These are phyloP conservation scores for Sphaerobolus stellatus DNA, from an alignment of 1,284 basidiomycete species.

Conservation along the genomic window DNA sequence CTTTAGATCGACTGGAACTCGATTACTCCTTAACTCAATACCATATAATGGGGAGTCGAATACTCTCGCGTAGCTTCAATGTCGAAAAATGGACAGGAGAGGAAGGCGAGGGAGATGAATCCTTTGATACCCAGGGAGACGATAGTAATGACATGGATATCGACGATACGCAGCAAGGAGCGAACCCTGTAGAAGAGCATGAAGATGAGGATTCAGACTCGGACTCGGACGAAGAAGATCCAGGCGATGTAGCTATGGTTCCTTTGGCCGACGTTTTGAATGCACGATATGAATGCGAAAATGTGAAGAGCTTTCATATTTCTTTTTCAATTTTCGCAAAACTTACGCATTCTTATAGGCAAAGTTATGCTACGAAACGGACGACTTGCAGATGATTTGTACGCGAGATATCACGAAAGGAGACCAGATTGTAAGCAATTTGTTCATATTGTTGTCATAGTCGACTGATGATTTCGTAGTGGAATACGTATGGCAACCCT, in stretches of 20 bases:
- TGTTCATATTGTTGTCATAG: not conserved
- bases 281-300: conserved; percentile 82
- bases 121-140: conserved; percentile 24
- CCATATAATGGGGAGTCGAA: conserved; percentile 91
- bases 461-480: conserved; percentile 46
- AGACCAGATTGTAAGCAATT: conserved; percentile 79
- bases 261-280: conserved; percentile 97
- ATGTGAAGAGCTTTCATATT: conserved; percentile 50
- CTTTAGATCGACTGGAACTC: conserved; percentile 40
- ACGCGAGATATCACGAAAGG: conserved; percentile 75
- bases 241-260: conserved; percentile 86
- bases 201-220: conserved; percentile 42
- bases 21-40: conserved; percentile 77
- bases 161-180: conserved; percentile 35
- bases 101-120: conserved; percentile 28
- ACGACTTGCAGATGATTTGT: conserved; percentile 76
- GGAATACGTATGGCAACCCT: conserved; percentile 94
- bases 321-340: conserved; percentile 3
- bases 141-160: conserved; percentile 52
- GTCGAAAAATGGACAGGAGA: conserved; percentile 59
- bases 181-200: conserved; percentile 27
- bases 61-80: conserved; percentile 88
- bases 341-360: conserved; percentile 43
- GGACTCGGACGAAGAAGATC: conserved; percentile 62
- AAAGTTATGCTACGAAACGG: conserved; percentile 79